These are phyloP conservation scores for Cryptosporidium parvum DNA, from an alignment of 169 alveolate species.

Conservation along the genomic window DNA sequence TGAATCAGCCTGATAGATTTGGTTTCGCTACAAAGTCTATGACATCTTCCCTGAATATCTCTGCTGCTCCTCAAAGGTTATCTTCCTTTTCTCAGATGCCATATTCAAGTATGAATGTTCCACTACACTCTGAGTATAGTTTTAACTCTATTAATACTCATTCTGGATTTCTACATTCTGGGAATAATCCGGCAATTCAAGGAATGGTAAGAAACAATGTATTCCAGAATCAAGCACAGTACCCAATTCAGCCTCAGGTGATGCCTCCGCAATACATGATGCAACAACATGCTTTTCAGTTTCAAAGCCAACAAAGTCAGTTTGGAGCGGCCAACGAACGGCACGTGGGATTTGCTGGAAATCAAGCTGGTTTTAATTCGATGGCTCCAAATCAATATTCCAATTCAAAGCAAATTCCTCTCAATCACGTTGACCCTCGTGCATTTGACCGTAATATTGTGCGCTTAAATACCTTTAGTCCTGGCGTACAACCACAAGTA, in stretches of 20 bases:
- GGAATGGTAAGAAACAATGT: neutral
- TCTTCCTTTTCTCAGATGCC: slow-evolving; percentile 39
- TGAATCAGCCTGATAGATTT: slow-evolving; percentile 2
- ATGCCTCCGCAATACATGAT: slow-evolving; percentile 12
- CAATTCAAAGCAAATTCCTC: neutral
- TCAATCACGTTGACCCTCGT: slow-evolving; percentile 11
- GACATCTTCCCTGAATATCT: slow-evolving; percentile 31
- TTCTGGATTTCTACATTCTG: neutral
- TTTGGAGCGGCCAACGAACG: slow-evolving; percentile 17
- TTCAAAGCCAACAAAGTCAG: slow-evolving; percentile 26
- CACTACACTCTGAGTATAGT: neutral
- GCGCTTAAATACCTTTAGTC: slow-evolving; percentile 27
- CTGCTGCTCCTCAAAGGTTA: slow-evolving; percentile 38
- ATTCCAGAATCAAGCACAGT: slow-evolving; percentile 6
- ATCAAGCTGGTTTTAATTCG: neutral
- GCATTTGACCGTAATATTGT: slow-evolving; percentile 8
- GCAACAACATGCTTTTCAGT: slow-evolving; percentile 32
- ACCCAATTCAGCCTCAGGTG: slow-evolving; percentile 59
- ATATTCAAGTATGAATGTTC: neutral
- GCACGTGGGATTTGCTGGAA: slow-evolving; percentile 11
- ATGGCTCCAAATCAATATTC: neutral
- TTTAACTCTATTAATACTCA: slow-evolving; percentile 15
- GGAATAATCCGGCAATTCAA: neutral
- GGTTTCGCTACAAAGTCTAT: slow-evolving; percentile 26
- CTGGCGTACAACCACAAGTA: slow-evolving; percentile 31